Conservation (phyloP, 106 monocot species). For the Narthecium ossifragum region DNA sequence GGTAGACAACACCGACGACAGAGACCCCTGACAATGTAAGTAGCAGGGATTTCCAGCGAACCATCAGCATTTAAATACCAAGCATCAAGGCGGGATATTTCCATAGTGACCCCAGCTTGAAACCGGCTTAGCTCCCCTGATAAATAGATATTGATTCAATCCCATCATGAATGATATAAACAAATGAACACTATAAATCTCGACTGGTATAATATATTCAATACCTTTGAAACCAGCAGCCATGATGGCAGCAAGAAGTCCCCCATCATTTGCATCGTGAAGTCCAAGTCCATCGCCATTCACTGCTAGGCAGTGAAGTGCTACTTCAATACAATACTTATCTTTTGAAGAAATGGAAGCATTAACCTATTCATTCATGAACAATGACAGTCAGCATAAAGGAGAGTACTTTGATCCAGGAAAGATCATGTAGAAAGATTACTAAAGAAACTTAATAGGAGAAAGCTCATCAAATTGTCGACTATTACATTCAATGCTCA, state of each 20-base stretch:
- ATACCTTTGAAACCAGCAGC: slow-evolving; percentile 95
- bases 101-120: slow-evolving; percentile 79
- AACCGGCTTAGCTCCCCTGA: slow-evolving; percentile 84
- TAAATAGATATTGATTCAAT: slow-evolving; percentile 4
- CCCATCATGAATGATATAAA: neutral
- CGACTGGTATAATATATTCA: neutral
- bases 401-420: too few species aligned
- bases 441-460: too few species aligned
- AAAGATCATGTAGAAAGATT: too few species aligned
- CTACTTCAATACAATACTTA: slow-evolving; percentile 66
- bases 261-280: slow-evolving; percentile 90
- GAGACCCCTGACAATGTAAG: slow-evolving; percentile 77
- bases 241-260: slow-evolving; percentile 77
- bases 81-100: slow-evolving; percentile 87
- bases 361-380: slow-evolving; percentile 60
- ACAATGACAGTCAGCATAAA: too few species aligned
- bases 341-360: slow-evolving; percentile 62
- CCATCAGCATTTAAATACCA: slow-evolving; percentile 76
- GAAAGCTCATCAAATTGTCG: too few species aligned
- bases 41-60: slow-evolving; percentile 47
- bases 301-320: slow-evolving; percentile 68
- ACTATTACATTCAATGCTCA: too few species aligned
- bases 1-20: slow-evolving; percentile 91
- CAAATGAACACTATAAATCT: neutral
- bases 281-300: slow-evolving; percentile 83